Percentiles rank a stretch among this genome's conserved stretches.
phyloP scores from a whole-genome alignment of 1,284 basidiomycete species.

The Papiliotrema fonsecae region DNA sequence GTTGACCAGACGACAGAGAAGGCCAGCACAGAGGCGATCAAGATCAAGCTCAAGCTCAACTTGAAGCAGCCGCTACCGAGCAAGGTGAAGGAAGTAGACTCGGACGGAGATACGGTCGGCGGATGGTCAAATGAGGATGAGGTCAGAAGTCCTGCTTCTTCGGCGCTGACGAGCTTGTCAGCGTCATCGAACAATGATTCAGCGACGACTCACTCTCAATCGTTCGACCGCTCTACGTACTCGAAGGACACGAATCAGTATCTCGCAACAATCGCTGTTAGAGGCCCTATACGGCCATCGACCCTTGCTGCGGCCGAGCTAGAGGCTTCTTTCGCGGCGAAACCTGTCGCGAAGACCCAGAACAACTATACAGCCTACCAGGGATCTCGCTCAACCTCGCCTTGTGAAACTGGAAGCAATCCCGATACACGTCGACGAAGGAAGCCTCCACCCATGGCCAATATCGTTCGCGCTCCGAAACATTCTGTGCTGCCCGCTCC shows the following conservation, averaged over 20 bases:
- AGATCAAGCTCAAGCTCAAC: conserved; percentile 13
- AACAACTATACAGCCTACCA: neutral
- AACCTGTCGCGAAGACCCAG: neutral
- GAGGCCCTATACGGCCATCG: neutral
- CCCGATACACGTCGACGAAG: neutral
- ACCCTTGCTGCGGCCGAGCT: neutral
- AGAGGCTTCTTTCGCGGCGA: neutral
- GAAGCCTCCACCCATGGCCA: conserved; percentile 14
- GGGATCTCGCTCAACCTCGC: neutral
- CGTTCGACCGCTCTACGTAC: conserved; percentile 4
- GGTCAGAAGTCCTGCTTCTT: neutral
- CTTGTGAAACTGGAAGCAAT: neutral
- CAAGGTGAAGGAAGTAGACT: conserved; percentile 31
- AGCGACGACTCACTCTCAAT: conserved; percentile 10
- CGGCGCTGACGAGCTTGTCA: conserved; percentile 7
- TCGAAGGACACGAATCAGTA: neutral
- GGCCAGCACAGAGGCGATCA: neutral
- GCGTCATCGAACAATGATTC: conserved; percentile 5
- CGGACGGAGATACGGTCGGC: conserved; percentile 38
- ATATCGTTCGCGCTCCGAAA: conserved; percentile 14
- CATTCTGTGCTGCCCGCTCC: neutral
- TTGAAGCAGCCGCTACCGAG: conserved; percentile 11
- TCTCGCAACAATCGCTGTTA: neutral
- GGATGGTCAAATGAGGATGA: conserved; percentile 26
- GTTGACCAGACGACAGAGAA: conserved; percentile 2